Conservation (phyloP, 2,329 filamentous ascomycete species). For the Epichloe brachyelytri region DNA sequence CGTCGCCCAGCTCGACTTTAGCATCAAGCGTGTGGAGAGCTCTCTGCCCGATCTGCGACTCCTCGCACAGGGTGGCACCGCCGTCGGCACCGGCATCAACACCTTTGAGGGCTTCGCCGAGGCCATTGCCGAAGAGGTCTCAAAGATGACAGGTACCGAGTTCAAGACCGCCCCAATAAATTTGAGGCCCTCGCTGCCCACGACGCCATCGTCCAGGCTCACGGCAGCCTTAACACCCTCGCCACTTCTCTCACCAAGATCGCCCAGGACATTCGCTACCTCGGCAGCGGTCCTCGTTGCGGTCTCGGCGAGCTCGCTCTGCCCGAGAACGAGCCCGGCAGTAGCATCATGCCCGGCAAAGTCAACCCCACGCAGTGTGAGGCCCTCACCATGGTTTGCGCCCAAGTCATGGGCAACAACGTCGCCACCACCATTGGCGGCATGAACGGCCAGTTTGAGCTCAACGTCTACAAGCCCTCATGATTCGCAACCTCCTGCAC, state of each 20-base stretch:
- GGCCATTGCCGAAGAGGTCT: constrained; percentile 80
- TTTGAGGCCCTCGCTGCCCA: constrained; percentile 95
- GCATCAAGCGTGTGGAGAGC: constrained; percentile 75
- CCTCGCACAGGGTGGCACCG: constrained; percentile 89
- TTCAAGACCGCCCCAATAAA: constrained; percentile 97
- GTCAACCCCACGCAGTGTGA: constrained; percentile 99
- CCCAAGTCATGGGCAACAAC: constrained; percentile 97
- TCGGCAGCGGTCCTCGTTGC: constrained; percentile 89
- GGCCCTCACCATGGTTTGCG: constrained; percentile 92
- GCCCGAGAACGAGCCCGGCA: constrained; percentile 95
- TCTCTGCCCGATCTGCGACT: constrained; percentile 73
- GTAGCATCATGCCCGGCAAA: constrained; percentile 98
- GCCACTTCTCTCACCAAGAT: constrained; percentile 92
- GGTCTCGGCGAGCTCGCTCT: constrained; percentile 87
- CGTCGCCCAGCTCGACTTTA: constrained; percentile 83
- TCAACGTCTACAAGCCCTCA: constrained; percentile 98
- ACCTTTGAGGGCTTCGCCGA: constrained; percentile 94
- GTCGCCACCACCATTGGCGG: constrained; percentile 85
- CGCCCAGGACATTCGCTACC: constrained; percentile 93
- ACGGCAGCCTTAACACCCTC: constrained; percentile 85
- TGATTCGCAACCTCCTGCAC: constrained; percentile 92
- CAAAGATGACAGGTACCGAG: constrained; percentile 80
- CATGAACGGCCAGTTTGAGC: constrained; percentile 96
- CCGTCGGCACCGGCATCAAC: constrained; percentile 94
- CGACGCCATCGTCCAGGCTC: constrained; percentile 89